Evolutionary conservation across 2,329 filamentous ascomycete species (phyloP), one percentile per base, ranked within the genome.

Genomic region (Penicillium janthinellum): DNA sequence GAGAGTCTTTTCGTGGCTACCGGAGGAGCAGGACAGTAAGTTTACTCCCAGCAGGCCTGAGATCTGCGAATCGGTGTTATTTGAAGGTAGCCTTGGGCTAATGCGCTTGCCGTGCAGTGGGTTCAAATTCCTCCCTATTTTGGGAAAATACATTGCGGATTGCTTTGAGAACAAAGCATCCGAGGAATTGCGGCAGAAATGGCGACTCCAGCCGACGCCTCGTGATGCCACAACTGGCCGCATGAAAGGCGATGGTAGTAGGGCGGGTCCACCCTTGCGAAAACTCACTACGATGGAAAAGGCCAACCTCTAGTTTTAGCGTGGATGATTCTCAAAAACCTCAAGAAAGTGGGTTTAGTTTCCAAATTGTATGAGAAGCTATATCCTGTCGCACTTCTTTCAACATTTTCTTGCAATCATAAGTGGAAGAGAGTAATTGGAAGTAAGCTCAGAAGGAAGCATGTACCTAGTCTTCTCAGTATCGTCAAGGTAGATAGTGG

Each of bases 111-210:
- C 31, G 20, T 20, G 20, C 20, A 69, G 67, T 61, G 67, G 62
- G 8, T 69, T 87, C 80, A 90, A 90, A 75, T 90, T 90, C 72
- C 73, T 90, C 57, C 88, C 88, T 0, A 81, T 90, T 7, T 74
- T 90, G 14, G 88, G 88, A 7, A 83, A 86, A 39, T 85, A 84
- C 70, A 79, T 89, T 39, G 81, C 82, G 2, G 86, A 88, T 64
- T 83, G 82, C 59, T 77, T 89, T 58, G 71, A 81, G 59, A 71
- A 73, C 11, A 72, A 69, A 20, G 71, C 71, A 74, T 81, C 34
- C 65, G 72, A 78, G 8, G 82, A 83, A 58, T 84, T 92, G 65
- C 78, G 76, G 35, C 81, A 82, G 48, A 90, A 88, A 82, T 91
- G 87, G 81, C 63, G 59, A 49, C 56, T 71, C 42, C 34, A 28